These are phyloP conservation scores for Ilyonectria destructans DNA, from an alignment of 2,329 filamentous ascomycete species.

Conservation along the genomic window DNA sequence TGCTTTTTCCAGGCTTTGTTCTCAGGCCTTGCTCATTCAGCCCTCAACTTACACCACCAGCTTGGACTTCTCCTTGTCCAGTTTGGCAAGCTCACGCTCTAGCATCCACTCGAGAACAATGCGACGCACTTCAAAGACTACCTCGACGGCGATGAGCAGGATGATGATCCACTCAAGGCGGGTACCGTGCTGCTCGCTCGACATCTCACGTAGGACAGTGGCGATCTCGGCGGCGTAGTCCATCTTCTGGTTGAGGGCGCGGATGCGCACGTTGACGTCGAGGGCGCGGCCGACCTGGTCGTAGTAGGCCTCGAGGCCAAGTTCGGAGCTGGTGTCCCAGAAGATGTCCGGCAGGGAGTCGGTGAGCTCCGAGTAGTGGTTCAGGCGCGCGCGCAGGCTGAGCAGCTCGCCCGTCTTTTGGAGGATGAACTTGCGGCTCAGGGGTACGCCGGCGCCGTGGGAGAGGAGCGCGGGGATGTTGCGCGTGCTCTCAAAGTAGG, in stretches of 20 bases:
- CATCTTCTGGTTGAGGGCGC: slow-evolving; percentile 95
- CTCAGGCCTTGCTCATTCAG: too few species aligned
- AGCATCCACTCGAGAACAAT: slow-evolving; percentile 76
- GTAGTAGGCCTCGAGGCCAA: slow-evolving; percentile 94
- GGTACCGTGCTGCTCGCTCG: slow-evolving; percentile 91
- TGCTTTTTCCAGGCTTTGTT: background rate
- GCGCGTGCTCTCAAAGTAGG: slow-evolving; percentile 90
- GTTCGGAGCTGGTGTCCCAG: slow-evolving; percentile 92
- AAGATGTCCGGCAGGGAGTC: slow-evolving; percentile 96
- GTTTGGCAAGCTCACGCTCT: slow-evolving; percentile 52
- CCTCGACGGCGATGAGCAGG: slow-evolving; percentile 91
- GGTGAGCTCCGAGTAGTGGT: slow-evolving; percentile 96
- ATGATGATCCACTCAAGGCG: slow-evolving; percentile 97
- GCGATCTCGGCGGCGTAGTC: slow-evolving; percentile 98
- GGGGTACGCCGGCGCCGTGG: slow-evolving; percentile 65
- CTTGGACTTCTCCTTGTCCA: slow-evolving; percentile 21
- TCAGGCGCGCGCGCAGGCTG: slow-evolving; percentile 90
- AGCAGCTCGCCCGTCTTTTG: slow-evolving; percentile 95
- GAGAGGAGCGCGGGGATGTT: slow-evolving; percentile 86
- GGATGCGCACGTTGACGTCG: slow-evolving; percentile 93
- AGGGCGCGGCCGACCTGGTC: slow-evolving; percentile 92
- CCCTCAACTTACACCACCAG: slow-evolving; percentile 6
- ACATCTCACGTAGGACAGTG: slow-evolving; percentile 86
- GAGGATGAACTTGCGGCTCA: slow-evolving; percentile 82
- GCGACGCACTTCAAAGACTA: slow-evolving; percentile 86